These are phyloP conservation scores for Carex littledalei DNA, from an alignment of 176 grass and related monocot species.

Conservation along the genomic window DNA sequence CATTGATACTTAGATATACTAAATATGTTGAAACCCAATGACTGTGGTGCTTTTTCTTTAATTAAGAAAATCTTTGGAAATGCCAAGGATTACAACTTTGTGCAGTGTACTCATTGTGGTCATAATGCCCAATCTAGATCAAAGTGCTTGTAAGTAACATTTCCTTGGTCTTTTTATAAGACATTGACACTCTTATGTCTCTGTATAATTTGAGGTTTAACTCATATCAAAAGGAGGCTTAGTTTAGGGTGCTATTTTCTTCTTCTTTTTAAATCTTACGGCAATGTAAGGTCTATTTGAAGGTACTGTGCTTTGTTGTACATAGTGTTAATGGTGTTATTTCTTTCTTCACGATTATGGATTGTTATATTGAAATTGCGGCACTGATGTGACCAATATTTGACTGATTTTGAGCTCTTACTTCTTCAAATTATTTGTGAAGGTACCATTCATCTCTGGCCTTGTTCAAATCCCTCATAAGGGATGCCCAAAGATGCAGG, in stretches of 20 bases:
- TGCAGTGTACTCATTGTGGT: constrained; percentile 6
- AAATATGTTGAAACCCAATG: constrained; percentile 21
- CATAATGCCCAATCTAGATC: not conserved
- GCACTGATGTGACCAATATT: not conserved
- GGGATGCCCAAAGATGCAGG: constrained; percentile 21
- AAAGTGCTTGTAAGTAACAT: constrained; percentile 20
- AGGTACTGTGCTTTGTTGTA: not conserved
- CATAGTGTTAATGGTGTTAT: not conserved
- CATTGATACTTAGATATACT: constrained; percentile 5
- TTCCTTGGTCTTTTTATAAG: not conserved
- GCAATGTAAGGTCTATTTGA: not conserved
- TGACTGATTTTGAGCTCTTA: not conserved
- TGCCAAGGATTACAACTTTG: not conserved
- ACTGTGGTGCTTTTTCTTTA: constrained; percentile 18
- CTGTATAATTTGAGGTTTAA: not conserved
- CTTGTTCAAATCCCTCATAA: constrained; percentile 27
- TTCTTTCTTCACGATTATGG: not conserved
- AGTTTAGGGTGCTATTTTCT: not conserved
- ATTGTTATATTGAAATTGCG: not conserved
- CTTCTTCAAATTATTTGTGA: not conserved
- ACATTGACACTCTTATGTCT: not conserved
- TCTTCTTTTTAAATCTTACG: not conserved
- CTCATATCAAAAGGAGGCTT: not conserved
- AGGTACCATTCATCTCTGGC: constrained; percentile 19
- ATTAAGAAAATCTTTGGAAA: constrained; percentile 19